These are phyloP conservation scores for Vicia faba DNA, from an alignment of 306 rosid genomes.

Conservation along the genomic window DNA sequence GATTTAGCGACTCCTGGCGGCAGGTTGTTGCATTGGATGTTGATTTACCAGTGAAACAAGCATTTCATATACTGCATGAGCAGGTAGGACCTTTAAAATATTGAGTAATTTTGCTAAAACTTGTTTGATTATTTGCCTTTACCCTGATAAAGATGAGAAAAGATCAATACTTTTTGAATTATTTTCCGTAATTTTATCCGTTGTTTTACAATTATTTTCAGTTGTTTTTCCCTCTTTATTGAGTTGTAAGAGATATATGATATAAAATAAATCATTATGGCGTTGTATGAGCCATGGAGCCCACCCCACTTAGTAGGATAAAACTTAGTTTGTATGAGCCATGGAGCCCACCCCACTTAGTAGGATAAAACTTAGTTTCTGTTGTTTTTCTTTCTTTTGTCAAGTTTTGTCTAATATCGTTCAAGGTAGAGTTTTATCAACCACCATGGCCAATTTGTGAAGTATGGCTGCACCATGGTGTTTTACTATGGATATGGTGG, in stretches of 20 bases:
- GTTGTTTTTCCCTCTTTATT: slow-evolving; percentile 3
- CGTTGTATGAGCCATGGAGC: no score
- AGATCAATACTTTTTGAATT: slow-evolving; percentile 27
- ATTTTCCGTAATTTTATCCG: neutral
- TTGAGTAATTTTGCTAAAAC: slow-evolving; percentile 14
- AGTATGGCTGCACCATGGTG: neutral
- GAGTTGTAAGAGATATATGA: no score
- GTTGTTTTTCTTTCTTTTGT: slow-evolving; percentile 4
- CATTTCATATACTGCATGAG: slow-evolving; percentile 89
- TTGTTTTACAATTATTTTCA: slow-evolving; percentile 19
- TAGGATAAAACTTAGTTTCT: neutral
- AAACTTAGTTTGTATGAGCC: no score
- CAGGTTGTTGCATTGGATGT: slow-evolving; percentile 91
- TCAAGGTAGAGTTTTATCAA: neutral
- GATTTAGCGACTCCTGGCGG: slow-evolving; percentile 29
- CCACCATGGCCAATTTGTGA: neutral
- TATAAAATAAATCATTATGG: no score
- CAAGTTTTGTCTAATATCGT: neutral
- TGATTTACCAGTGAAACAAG: slow-evolving; percentile 90
- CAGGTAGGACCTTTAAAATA: slow-evolving; percentile 52
- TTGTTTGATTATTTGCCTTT: slow-evolving; percentile 22
- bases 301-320: no score
- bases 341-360: no score
- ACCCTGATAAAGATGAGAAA: slow-evolving; percentile 1
- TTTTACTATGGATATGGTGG: neutral